Conservation (phyloP, 2,329 filamentous ascomycete species). For the Pyricularia pennisetigena region DNA sequence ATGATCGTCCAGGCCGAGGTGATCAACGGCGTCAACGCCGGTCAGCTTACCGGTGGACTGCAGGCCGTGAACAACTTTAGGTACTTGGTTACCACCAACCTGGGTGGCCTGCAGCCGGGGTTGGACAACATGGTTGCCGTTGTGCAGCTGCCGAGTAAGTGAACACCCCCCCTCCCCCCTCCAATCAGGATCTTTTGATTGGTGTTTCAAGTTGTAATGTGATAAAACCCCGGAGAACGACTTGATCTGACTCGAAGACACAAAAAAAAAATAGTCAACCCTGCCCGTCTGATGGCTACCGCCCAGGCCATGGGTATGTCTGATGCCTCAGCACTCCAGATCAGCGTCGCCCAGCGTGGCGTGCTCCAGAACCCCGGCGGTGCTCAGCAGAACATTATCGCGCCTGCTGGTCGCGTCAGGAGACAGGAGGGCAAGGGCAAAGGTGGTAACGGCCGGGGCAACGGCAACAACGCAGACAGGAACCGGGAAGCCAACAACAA, state of each 20-base stretch:
- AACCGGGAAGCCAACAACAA: not conserved
- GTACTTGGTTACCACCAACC: slow-evolving; percentile 1
- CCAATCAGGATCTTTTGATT: no score
- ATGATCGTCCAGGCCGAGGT: not conserved
- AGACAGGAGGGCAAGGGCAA: not conserved
- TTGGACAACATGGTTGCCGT: slow-evolving; percentile 6
- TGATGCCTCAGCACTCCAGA: not conserved
- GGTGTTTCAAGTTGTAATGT: no score
- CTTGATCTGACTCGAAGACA: not conserved
- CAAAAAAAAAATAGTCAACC: not conserved
- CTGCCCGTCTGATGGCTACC: slow-evolving; percentile 1
- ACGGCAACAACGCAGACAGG: not conserved
- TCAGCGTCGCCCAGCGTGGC: slow-evolving; percentile 5
- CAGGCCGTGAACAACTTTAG: slow-evolving; percentile 4
- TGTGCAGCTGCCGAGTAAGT: slow-evolving; percentile 4
- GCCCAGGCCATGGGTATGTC: not conserved
- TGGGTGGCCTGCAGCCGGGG: not conserved
- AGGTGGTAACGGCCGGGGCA: not conserved
- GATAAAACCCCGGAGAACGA: not conserved
- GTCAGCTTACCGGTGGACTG: not conserved
- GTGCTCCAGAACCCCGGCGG: slow-evolving; percentile 1
- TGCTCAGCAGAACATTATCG: not conserved
- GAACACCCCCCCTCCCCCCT: not conserved
- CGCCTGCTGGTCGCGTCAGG: not conserved
- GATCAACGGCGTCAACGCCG: slow-evolving; percentile 1